Evolutionary conservation across 768 basidiomycete genomes (phyloP).

Genomic region (Pleurotus tuber-regium): DNA sequence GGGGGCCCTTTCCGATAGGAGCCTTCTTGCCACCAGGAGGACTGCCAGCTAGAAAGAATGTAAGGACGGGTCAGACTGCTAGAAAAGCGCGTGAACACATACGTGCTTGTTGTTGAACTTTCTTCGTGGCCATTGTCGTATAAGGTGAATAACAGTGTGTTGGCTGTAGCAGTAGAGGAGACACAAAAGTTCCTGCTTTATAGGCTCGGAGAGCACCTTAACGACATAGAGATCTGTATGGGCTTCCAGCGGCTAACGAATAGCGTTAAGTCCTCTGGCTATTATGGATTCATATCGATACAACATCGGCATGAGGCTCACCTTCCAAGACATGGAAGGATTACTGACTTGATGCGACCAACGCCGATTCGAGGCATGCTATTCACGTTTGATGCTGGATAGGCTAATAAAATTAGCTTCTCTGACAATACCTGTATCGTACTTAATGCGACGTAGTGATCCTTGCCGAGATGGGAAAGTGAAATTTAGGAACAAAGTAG

Average conservation of each 20-base stretch:
- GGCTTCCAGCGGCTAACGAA: not conserved
- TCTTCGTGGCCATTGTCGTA: constrained; percentile 7
- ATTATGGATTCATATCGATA: not conserved
- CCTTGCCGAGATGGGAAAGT: not conserved
- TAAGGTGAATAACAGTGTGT: not conserved
- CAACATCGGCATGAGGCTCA: not conserved
- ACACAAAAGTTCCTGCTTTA: too few relatives aligned
- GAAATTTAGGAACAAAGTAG: too few relatives aligned
- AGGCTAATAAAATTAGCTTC: not conserved
- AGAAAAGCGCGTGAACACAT: too few relatives aligned
- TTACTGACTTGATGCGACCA: not conserved
- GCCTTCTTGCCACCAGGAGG: constrained; percentile 4
- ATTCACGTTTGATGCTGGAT: constrained; percentile 4
- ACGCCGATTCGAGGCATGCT: not conserved
- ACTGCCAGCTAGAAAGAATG: not conserved
- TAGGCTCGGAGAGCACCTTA: too few relatives aligned
- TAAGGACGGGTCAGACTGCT: not conserved
- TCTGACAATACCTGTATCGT: not conserved
- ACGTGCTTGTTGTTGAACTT: not conserved
- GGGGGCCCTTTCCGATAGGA: not conserved
- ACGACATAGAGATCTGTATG: too few relatives aligned
- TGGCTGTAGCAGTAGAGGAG: too few relatives aligned
- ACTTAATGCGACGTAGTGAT: not conserved
- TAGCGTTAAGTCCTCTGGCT: constrained; percentile 7
- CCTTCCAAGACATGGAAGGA: not conserved